Base-by-base conservation (phyloP, 257 asterid genomes). In the Anisodus tanguticus region DNA sequence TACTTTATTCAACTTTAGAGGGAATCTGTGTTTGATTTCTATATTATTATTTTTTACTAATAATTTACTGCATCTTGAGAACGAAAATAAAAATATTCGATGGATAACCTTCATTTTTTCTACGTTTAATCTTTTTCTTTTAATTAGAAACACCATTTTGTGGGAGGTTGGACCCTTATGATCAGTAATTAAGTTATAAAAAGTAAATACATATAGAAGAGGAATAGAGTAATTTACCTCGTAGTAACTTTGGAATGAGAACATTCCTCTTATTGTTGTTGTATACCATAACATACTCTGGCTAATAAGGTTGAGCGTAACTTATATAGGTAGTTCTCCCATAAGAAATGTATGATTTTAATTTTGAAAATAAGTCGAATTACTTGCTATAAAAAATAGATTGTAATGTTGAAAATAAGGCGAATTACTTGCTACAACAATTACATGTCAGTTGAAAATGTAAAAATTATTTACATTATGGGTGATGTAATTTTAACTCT, bases 1-100 rank as follows among this genome's bases (percentile, higher is more conserved):
- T 1, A 84, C 43, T 87, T 82, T 85, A 35, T 35, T 67, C 49
- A 37, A 35, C 79, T 43, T 71, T 17, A 9, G 37, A 41, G 57
- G 17, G 39, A 9, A 63, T 63, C 15, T 26, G 16, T 63, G 41
- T 63, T 63, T 22, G 16, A 1, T 26, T 22, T 63, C 70, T 22
- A 22, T 60, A 2, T 67, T 31, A n/a, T n/a, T n/a, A n/a, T 31
- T 31, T 31, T 31, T 31, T 31, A 31, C 74, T 67, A 26, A 26
- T 67, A 2, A 67, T 12, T 2, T 66, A 66, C n/a, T 5, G 19
- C 45, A 31, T 66, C 72, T 66, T 66, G 72, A 66, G 17, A 66
- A 66, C 35, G 35, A 31, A 31, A 31, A 31, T 31, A 31, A 31
- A 31, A 31, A 31, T 31, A 31, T 31, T 31, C 35, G 35, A 31